Evolutionary conservation across 129 eudicot genomes (phyloP).

Genomic region (Flaveria ramosissima): DNA sequence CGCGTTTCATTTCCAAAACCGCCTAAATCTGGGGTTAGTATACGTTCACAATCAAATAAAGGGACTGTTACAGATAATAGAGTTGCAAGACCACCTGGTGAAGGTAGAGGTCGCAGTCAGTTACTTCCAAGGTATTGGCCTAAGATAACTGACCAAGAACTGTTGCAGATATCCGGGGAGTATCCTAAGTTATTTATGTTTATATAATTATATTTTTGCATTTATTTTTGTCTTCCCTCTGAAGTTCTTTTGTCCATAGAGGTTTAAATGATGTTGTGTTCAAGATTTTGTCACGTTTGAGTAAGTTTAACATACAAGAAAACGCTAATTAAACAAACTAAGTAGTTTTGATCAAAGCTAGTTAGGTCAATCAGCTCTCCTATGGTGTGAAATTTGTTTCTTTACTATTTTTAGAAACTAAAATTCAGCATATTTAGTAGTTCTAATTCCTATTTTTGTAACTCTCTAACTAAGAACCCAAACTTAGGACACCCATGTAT

Average conservation of each 20-base stretch:
- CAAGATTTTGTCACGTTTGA: neutral
- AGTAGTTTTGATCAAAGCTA: neutral
- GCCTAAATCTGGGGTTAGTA: conserved; percentile 44
- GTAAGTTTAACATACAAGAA: neutral
- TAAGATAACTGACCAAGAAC: conserved; percentile 80
- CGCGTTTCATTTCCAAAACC: conserved; percentile 62
- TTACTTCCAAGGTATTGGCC: conserved; percentile 98
- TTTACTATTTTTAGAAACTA: neutral
- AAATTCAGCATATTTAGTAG: neutral
- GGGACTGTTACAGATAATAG: conserved; percentile 49
- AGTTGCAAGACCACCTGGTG: conserved; percentile 87
- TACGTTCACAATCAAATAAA: conserved; percentile 49
- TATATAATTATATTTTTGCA: neutral
- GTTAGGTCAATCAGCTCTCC: neutral
- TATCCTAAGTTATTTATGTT: conserved; percentile 48
- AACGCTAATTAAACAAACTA: neutral
- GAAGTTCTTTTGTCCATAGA: neutral
- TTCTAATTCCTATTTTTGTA: neutral
- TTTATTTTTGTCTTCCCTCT: neutral
- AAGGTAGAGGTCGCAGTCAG: conserved; percentile 76
- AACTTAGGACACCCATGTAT: neutral
- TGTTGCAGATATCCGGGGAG: conserved; percentile 88
- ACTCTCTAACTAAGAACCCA: neutral
- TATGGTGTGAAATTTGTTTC: neutral
- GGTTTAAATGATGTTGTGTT: neutral